Base-by-base conservation (phyloP, 2,329 filamentous ascomycete genomes). In the Arthroderma sp. region DNA sequence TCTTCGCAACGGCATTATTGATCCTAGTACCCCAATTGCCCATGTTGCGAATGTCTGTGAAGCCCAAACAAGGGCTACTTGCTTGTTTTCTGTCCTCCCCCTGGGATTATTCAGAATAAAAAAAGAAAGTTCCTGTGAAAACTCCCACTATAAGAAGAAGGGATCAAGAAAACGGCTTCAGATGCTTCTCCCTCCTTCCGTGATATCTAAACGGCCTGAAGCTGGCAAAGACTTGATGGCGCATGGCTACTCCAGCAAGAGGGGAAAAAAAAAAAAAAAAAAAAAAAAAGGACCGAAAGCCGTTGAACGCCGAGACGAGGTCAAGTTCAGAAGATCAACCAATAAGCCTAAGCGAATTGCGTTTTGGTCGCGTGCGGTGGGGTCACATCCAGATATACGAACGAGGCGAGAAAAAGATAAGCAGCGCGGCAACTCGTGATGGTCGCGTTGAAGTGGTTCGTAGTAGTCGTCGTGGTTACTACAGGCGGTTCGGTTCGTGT, bases 1-100 rank as follows among this genome's bases (percentile, higher is more conserved):
- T 80, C 50, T 65, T 67, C 49, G 83, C 84, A 52, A 87, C 73
- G 48, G 66, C 71, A 50, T 57, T 55, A 59, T 81, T 79, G 59
- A 68, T 55, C 3, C 57, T 67, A 9, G 76, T 62, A 43, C 69
- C 57, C 70, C 70, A 74, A 54, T 60, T 42, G 39, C 42, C 44
- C 48, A 50, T 46, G 29, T 39, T 39, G 9, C 9, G 8, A 34
- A 34, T 11, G 32, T 22, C 15, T 22, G 15, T 22, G 15, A 22
- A 11, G 32, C 32, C 32, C 32, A 11, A 9, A 9, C 11, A 11
- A 34, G 11, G 8, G 32, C 32, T 9, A 9, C 8, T 34, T 11
- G 8, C 11, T 34, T 34, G 8, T 34, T 34, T 34, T 34, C 11
- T 34, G 8, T 34, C 11, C 32, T 9, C 9, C 32, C 32, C 32